Base-by-base conservation (phyloP, 805 yeast genomes). In the Nakazawaea ambrosiae region DNA sequence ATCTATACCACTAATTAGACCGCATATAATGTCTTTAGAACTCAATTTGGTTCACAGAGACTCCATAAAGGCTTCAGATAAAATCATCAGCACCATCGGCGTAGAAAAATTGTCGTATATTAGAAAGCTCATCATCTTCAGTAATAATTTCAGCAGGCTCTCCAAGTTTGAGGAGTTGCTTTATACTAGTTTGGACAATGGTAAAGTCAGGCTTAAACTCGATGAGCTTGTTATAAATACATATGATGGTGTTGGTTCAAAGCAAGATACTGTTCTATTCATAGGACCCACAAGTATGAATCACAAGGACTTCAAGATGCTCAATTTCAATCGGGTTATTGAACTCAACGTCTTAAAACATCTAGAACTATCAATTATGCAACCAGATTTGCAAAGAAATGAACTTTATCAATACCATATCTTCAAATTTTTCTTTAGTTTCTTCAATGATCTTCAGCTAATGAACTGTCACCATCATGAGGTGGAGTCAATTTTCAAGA, bases 371-470 rank as follows among this genome's bases (percentile, higher is more conserved):
- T 25, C 28, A 9, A 17, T 33, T n/a, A 24, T 15, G 14, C 31
- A 25, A 17, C 24, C 25, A 3, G 26, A 19, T 17, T 17, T 25
- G 25, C 22, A 19, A 18, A 6, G 15, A 10, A 25, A 12, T 11
- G n/a, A 24, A 14, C 8, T 25, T 26, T 33, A 23, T 27, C 22
- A 18, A 8, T 18, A 19, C 14, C 31, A 33, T 14, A 19, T 33
- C 5, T 33, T 33, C 23, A 33, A 33, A 33, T 33, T 25, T 18
- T 18, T 33, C 3, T 33, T 33, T 22, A 33, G 36, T 26, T 33
- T 33, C 23, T 25, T 33, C 16, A 33, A 24, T 12, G 36, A 33
- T 26, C 18, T 11, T 16, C 17, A 25, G 10, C 8, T 9, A 8
- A 25, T 33, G 12, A 33, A 24, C 4, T 11, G 17, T 11, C 8